Evolutionary conservation across 371 early-diverging fungal genomes (phyloP), one percentile per base, ranked within the genome.

Genomic region (Circinella umbellata): DNA sequence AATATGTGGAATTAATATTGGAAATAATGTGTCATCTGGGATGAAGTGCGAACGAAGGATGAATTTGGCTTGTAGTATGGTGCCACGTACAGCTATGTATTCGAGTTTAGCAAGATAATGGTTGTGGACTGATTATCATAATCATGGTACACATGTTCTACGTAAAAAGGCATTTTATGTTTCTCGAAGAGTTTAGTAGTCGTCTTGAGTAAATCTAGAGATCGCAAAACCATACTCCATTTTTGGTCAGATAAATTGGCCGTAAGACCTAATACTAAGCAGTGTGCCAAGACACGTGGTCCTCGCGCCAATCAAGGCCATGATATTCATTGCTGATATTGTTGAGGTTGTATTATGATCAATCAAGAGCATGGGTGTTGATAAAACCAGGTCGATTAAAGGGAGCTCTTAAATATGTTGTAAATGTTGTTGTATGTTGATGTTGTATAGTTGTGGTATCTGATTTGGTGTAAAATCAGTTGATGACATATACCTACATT

Each of bases 151-250:
- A 13, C 66, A 69, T 4, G 47, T 61, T 55, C 63, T 64, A 9
- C 77, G 62, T 0, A 77, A 51, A 36, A 72, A 74, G 4, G 8
- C 20, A 42, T 68, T 55, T 55, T 74, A 75, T 2, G 54, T 20
- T 9, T 51, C 20, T 55, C 54, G 51, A 3, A 66, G 49, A 11
- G 2, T 3, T 59, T 59, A 4, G 34, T 11, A 13, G 14, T 59
- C 35, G 34, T 13, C 35, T 59, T 59, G 20, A 15, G 34, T 59
- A 36, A 34, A 59, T 4, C 1, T 60, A 14, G 66, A 54, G 55
- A 65, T 54, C 10, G 66, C 66, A 4, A 65, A 17, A 4, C 66
- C 66, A 17, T 72, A 72, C 36, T 72, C 72, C 49, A 72, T 62
- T 54, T 67, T 72, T 9, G 72, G 68, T 11, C 72, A 68, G 4